Percentiles rank a stretch among this genome's conserved stretches.
phyloP scores from a whole-genome alignment of 2,329 filamentous ascomycete species.

The Cladosporium halotolerans region DNA sequence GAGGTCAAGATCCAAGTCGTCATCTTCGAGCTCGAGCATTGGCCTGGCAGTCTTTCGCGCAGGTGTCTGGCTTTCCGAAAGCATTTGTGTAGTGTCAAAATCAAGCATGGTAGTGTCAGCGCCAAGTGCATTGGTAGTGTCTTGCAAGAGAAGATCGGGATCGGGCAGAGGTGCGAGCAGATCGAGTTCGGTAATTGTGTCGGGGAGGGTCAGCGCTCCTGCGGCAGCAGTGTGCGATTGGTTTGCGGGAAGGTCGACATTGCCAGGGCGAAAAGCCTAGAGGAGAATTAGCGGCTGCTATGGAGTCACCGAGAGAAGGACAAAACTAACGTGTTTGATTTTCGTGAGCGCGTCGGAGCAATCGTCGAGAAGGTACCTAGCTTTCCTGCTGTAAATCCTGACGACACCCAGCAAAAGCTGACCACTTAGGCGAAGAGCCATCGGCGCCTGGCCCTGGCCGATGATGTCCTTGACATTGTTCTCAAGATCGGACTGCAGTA shows the following conservation, averaged over 20 bases:
- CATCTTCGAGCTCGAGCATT: constrained; percentile 45
- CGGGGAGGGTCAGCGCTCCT: constrained; percentile 80
- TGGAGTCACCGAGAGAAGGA: no score
- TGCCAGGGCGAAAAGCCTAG: constrained; percentile 90
- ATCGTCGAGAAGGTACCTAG: constrained; percentile 90
- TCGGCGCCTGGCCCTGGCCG: constrained; percentile 83
- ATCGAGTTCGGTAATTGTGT: constrained; percentile 89
- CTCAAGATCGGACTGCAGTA: constrained; percentile 88
- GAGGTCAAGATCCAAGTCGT: constrained; percentile 59
- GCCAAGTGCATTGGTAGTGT: constrained; percentile 17
- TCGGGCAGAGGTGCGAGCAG: constrained; percentile 73
- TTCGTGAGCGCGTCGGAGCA: constrained; percentile 97
- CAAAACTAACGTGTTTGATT: constrained; percentile 80
- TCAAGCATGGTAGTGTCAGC: constrained; percentile 44
- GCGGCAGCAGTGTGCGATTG: constrained; percentile 70
- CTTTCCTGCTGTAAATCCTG: constrained; percentile 95
- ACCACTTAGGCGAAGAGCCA: constrained; percentile 88
- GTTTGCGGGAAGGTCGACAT: constrained; percentile 87
- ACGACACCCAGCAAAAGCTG: constrained; percentile 93
- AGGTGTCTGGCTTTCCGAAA: constrained; percentile 51
- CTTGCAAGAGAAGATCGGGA: constrained; percentile 68
- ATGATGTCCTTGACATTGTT: constrained; percentile 95
- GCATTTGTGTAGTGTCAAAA: constrained; percentile 67
- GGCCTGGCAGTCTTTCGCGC: constrained; percentile 18
- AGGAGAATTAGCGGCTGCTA: constrained; percentile 2